Base-by-base conservation (phyloP, 306 rosid genomes). In the Mucuna pruriens region DNA sequence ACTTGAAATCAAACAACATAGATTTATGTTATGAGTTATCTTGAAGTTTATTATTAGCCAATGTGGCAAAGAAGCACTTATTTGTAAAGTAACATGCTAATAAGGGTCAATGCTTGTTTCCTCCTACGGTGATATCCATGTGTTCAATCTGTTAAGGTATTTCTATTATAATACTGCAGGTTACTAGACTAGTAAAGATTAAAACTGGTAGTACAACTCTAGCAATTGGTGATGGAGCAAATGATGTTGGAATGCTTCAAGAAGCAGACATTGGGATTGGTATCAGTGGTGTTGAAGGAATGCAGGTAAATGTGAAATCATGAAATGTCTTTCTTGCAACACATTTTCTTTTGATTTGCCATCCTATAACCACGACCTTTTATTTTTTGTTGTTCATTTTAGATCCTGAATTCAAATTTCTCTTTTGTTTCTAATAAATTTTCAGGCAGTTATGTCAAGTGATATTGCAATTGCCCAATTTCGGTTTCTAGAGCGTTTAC, bases 191-290 rank as follows among this genome's bases (percentile, higher is more conserved):
- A 65, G 97, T 95, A n/a, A 95, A 95, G 85, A 44, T 62, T 45
- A 91, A 81, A 84, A 95, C 93, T 31, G 90, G 97, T 63, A 77
- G 71, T 49, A 92, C 97, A 71, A 91, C 92, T 79, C 92, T 95
- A 33, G 97, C 95, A 80, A 86, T 95, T 77, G 99, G 99, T 75
- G 99, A 95, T 84, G 99, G 99, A 42, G 99, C 99, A 72, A 95
- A 95, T 75, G 99, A 95, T 78, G 98, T 95, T 3, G 99, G 97
- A 81, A 95, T 95, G 99, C 97, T 95, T 71, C 99, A 95, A 89
- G 99, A 95, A 87, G 99, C 99, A 66, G 99, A 95, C 74, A 92
- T 95, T 65, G 99, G 99, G 23, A 46, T 95, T 66, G 99, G 99
- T 26, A 92, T 95, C 46, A 91, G 95, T 22, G 99, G 99, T 4